phyloP scores from a whole-genome alignment of 345 rosid genomes.

The Ceriops tagal region DNA sequence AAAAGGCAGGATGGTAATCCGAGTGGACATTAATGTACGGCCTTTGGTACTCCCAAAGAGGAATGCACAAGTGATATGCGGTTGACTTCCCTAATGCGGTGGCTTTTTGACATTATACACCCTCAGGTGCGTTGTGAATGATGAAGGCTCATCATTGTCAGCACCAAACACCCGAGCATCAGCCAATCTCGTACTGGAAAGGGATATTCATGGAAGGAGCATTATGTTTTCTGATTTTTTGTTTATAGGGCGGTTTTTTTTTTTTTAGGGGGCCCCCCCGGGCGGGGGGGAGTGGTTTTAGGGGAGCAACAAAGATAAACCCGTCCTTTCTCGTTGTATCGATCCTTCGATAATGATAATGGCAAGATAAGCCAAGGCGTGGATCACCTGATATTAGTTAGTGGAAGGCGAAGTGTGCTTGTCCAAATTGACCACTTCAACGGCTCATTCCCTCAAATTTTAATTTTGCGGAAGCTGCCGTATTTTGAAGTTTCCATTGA shows the following conservation, averaged over 20 bases:
- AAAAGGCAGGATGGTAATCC: not conserved
- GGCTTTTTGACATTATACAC: not conserved
- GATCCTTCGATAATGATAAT: not conserved
- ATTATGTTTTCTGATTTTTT: not conserved
- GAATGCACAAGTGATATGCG: not conserved
- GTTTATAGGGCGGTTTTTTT: too few relatives aligned
- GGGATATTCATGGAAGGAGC: not conserved
- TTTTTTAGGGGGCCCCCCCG: too few relatives aligned
- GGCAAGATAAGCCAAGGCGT: not conserved
- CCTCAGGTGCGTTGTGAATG: conserved; percentile 12
- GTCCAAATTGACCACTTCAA: not conserved
- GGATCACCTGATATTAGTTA: not conserved
- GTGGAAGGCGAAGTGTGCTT: not conserved
- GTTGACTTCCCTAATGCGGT: not conserved
- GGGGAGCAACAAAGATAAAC: not conserved
- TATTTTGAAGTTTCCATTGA: too few relatives aligned
- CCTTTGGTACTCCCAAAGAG: not conserved
- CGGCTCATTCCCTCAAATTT: not conserved
- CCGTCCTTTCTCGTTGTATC: not conserved
- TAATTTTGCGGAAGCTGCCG: not conserved
- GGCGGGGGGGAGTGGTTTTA: too few relatives aligned
- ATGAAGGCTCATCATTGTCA: not conserved
- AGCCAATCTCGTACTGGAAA: not conserved
- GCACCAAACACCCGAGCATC: not conserved
- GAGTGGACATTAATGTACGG: conserved; percentile 9